A percentile compares a stretch with the other conserved stretches of the same genome.
phyloP scores from a whole-genome alignment of 441 rosid genomes.

The Raphanus hybrid region DNA sequence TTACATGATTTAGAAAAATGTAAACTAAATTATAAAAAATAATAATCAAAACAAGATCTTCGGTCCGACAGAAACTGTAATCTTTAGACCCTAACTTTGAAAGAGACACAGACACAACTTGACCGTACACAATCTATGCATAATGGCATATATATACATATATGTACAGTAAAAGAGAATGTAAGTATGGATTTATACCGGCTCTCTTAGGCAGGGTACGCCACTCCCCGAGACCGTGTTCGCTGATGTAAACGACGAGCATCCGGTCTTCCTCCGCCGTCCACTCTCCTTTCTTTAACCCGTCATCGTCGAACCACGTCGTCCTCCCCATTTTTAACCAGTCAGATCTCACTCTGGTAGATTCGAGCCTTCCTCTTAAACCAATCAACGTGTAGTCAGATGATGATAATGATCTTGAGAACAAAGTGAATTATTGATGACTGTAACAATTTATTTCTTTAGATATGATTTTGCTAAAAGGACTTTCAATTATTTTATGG shows the following conservation, averaged over 20 bases:
- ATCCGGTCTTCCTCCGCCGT: constrained; percentile 48
- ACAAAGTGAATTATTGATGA: constrained; percentile 22
- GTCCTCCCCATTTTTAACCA: constrained; percentile 49
- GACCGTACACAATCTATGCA: not conserved
- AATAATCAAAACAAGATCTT: not conserved
- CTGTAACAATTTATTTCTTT: not conserved
- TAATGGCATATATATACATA: not conserved
- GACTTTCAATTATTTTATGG: not conserved
- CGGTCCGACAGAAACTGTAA: not conserved
- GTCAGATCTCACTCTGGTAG: constrained; percentile 11
- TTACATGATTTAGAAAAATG: not conserved
- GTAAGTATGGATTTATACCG: constrained; percentile 37
- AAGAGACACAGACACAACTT: not conserved
- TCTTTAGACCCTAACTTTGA: not conserved
- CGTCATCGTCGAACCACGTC: constrained; percentile 47
- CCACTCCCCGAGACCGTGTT: constrained; percentile 61
- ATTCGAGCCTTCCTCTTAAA: not conserved
- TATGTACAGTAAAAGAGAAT: not conserved
- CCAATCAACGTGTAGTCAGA: not conserved
- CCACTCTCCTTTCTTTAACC: constrained; percentile 63
- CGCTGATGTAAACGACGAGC: constrained; percentile 51
- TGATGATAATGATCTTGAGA: constrained; percentile 11
- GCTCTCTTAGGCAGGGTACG: constrained; percentile 52
- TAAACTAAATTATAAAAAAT: not conserved
- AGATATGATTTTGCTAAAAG: not conserved